Base-by-base conservation (phyloP, 2,329 filamentous ascomycete species). In the Sarocladiaceae sp. region DNA sequence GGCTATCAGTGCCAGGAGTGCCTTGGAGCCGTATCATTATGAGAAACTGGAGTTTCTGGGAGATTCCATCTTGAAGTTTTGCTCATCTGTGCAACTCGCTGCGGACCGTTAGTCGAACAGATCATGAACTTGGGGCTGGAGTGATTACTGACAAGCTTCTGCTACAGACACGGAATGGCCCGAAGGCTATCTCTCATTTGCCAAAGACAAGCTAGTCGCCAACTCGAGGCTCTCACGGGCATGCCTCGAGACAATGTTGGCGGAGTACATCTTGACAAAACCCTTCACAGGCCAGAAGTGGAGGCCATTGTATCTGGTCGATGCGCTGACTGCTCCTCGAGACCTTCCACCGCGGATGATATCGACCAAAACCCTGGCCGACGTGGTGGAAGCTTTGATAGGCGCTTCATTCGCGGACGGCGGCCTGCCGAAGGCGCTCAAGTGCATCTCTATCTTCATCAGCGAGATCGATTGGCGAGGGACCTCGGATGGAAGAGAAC, bases 11-110 rank as follows among this genome's bases (percentile, higher is more conserved):
- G 70, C 86, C 1, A 77, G 82, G 0, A 70, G 70, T 2, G 80
- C 86, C 0, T 57, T 62, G 2, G 79, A 82, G 39, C 59, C 66
- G 1, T 73, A 71, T 0, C 76, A 95, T 51, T 96, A 96, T 57
- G 85, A 97, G 54, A 73, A 85, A 3, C 68, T 95, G 0, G 93
- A 97, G 58, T 94, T 94, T 52, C 66, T 96, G 0, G 93, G 93
- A 0, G 91, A 97, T 55, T 81, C 80, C 0, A 70, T 95, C 2
- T 70, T 97, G 29, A 97, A 97, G 55, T 77, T 83, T 46, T 79
- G 78, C 37, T 73, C 84, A 0, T 79, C 81, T 0, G 59, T 88
- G 1, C 82, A 88, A 45, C 70, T 90, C 3, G 66, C 69, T 15
- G 70, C 72, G 1, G 61, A 70, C 18, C 58, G 76, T 79, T 58